Evolutionary conservation across 2,329 filamentous ascomycete species (phyloP).

Genomic region (Exophiala spinifera): DNA sequence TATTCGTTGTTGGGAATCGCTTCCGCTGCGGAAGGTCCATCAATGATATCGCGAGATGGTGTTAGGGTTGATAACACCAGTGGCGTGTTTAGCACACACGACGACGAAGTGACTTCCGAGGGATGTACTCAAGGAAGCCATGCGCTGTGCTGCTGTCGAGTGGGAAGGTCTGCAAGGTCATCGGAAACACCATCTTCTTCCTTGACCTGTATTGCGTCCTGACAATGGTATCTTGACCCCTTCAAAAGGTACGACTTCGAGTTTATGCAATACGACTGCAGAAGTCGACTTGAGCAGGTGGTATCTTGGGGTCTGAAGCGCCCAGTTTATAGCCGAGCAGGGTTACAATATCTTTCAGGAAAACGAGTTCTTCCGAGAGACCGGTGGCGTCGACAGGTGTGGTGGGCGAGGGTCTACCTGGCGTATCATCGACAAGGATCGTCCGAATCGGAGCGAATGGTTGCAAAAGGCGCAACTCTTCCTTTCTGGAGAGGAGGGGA

Average conservation of each 20-base stretch:
- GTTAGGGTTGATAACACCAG: too few relatives aligned
- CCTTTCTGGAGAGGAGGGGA: not conserved
- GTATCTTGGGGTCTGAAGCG: not conserved
- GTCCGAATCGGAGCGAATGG: conserved; percentile 3
- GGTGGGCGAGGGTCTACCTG: not conserved
- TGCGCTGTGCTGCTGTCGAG: too few relatives aligned
- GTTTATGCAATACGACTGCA: not conserved
- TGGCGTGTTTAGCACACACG: too few relatives aligned
- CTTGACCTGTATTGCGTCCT: too few relatives aligned
- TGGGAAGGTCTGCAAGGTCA: too few relatives aligned
- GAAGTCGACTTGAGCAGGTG: not conserved
- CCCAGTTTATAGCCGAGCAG: not conserved
- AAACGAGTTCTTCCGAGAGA: not conserved
- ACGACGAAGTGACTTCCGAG: too few relatives aligned
- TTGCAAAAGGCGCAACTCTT: not conserved
- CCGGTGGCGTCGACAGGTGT: not conserved
- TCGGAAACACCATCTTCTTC: too few relatives aligned
- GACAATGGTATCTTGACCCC: too few relatives aligned
- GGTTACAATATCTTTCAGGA: not conserved
- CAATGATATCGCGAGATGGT: too few relatives aligned
- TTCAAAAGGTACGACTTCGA: too few relatives aligned
- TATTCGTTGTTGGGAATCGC: not conserved
- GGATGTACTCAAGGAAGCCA: too few relatives aligned
- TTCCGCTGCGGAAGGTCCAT: too few relatives aligned
- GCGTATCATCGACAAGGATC: not conserved